Base-by-base conservation (phyloP, 805 yeast species). In the Candida nitratophila region DNA sequence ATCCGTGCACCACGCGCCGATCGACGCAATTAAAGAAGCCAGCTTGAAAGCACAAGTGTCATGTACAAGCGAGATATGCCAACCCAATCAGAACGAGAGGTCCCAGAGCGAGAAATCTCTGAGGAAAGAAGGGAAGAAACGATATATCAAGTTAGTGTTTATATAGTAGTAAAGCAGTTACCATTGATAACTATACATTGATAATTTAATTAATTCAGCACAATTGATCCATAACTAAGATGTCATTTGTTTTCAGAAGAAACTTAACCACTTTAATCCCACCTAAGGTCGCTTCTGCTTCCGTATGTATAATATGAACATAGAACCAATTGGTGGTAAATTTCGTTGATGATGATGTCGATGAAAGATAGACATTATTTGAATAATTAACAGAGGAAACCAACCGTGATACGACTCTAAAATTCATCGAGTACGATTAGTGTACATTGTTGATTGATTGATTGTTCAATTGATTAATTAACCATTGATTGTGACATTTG, bases 241-340 rank as follows among this genome's bases (percentile, higher is more conserved):
- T 86, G 95, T 85, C 93, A 62, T 85, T 81, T 74, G 76, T 89
- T 69, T 75, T 81, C 63, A 90, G 86, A 83, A 90, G 99, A 74
- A 83, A 83, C 59, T 78, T 91, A 68, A 89, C 98, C 54, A 85
- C 97, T 61, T 77, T 91, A 74, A 90, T 91, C 64, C 99, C 99
- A 59, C 99, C 99, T 68, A 91, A 91, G 91, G 83, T 91, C 64
- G 97, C 96, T 46, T 89, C 97, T 50, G 93, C 96, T 39, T 78
- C 83, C 70, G 91, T 84, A 77, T 59, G 90, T 76, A 20, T 22
- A 4, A 27, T 24, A 26, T 6, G n/a, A n/a, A 9, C 16, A n/a
- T n/a, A 8, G 15, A 30, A 5, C 14, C 33, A 30, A 30, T 30
- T 6, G 15, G 15, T 6, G 7, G 16, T 10, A 24, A 24, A 24